phyloP scores from a whole-genome alignment of 1,139 yeast species.

The Suhomyces taliae region DNA sequence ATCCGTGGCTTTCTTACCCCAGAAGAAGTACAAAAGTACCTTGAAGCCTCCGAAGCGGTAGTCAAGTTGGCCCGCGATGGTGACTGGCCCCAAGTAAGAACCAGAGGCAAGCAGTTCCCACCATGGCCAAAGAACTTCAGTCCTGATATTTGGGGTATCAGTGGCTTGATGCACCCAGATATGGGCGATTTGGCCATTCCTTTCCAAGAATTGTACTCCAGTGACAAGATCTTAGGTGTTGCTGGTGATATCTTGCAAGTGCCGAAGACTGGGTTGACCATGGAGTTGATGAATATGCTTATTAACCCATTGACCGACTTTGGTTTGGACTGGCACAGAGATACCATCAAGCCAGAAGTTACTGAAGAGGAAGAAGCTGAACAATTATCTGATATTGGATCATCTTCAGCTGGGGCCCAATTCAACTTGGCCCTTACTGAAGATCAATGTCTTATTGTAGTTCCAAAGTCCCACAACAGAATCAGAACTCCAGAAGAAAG shows the following conservation, averaged over 20 bases:
- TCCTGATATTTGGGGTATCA: conserved; percentile 60
- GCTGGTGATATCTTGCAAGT: conserved; percentile 50
- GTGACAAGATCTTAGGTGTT: conserved; percentile 40
- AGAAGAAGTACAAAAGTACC: conserved; percentile 41
- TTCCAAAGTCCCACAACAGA: conserved; percentile 53
- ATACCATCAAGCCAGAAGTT: conserved; percentile 52
- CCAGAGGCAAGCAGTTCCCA: conserved; percentile 58
- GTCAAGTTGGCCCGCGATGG: conserved; percentile 50
- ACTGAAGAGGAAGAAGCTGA: conserved; percentile 47
- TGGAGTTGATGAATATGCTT: conserved; percentile 59
- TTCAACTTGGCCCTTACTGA: conserved; percentile 54
- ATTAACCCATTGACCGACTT: conserved; percentile 57
- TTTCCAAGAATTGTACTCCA: conserved; percentile 48
- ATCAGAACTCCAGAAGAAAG: conserved; percentile 50
- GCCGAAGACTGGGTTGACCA: conserved; percentile 35
- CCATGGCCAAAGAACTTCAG: conserved; percentile 58
- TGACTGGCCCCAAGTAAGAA: conserved; percentile 53
- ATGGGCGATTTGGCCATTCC: conserved; percentile 38
- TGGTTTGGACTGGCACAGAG: conserved; percentile 60
- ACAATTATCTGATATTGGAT: conserved; percentile 28
- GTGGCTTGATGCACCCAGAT: conserved; percentile 53
- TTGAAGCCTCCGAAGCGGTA: conserved; percentile 41
- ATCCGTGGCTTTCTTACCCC: conserved; percentile 42
- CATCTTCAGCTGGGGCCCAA: conserved; percentile 54
- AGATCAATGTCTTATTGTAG: conserved; percentile 51